phyloP scores from a whole-genome alignment of 2,329 filamentous ascomycete species.

The Ophiostoma piceae region DNA sequence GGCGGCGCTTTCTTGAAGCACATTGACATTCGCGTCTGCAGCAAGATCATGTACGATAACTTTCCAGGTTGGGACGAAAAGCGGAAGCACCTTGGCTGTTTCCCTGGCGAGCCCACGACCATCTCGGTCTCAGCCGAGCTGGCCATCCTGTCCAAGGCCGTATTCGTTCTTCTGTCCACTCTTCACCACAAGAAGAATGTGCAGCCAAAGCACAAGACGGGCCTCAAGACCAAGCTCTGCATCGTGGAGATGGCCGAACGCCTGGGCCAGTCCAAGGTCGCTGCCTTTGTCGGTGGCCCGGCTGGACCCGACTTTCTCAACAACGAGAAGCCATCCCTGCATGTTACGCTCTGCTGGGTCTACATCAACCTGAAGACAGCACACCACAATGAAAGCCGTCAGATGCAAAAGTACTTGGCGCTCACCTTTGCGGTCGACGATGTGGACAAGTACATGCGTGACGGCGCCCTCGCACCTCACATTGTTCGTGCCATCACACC shows the following conservation, averaged over 20 bases:
- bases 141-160: not conserved
- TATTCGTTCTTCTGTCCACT: not conserved
- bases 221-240: not conserved
- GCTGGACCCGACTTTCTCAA: not conserved
- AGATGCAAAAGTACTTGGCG: not conserved
- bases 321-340: not conserved
- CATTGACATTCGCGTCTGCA: constrained; percentile 11
- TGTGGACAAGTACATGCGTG: not conserved
- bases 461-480: not conserved
- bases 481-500: not conserved
- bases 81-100: not conserved
- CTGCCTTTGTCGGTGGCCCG: not conserved
- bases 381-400: no score
- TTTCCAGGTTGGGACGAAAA: not conserved
- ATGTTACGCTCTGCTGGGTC: not conserved
- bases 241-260: not conserved
- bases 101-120: not conserved
- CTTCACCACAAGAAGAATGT: not conserved
- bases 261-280: not conserved
- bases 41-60: not conserved
- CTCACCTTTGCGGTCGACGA: not conserved
- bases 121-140: not conserved
- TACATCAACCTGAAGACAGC: not conserved
- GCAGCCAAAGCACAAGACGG: not conserved
- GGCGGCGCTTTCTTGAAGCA: not conserved